A percentile compares a stretch with the other conserved stretches of the same genome.
phyloP scores from a whole-genome alignment of 352 stramenopile genomes.

The Phytophthora pinifolia region DNA sequence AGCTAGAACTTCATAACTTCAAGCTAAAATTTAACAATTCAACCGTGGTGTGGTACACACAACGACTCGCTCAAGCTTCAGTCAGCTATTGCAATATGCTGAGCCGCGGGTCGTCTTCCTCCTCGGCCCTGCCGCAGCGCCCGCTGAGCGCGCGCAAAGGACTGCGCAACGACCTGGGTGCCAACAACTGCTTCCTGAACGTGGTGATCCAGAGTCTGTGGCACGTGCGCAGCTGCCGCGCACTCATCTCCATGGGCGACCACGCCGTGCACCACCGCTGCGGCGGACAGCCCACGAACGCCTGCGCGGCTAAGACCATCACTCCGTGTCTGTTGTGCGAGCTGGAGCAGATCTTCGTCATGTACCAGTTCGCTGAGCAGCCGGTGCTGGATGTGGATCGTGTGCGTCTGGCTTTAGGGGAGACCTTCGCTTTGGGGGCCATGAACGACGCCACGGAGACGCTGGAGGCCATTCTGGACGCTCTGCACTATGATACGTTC shows the following conservation, averaged over 20 bases:
- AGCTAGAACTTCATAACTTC: too few relatives aligned
- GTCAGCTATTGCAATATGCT: constrained; percentile 1
- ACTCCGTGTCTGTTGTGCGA: constrained; percentile 76
- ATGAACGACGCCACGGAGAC: constrained; percentile 89
- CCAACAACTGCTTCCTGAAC: constrained; percentile 93
- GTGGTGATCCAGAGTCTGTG: constrained; percentile 92
- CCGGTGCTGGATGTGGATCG: constrained; percentile 73
- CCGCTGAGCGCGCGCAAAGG: constrained; percentile 71
- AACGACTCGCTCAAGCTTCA: neutral
- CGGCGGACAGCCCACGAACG: constrained; percentile 37
- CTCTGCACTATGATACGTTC: constrained; percentile 78
- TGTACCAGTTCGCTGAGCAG: constrained; percentile 85
- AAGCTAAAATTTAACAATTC: too few relatives aligned
- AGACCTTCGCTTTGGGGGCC: constrained; percentile 68
- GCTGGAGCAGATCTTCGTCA: constrained; percentile 82
- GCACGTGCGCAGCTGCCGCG: constrained; percentile 84
- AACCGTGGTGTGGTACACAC: too few relatives aligned
- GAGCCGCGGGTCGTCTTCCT: neutral
- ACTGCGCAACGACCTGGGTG: constrained; percentile 78
- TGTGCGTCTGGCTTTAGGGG: constrained; percentile 62
- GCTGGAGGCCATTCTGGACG: constrained; percentile 78
- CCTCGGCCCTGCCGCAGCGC: neutral
- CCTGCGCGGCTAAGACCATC: constrained; percentile 10
- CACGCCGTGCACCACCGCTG: constrained; percentile 76
- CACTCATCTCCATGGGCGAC: constrained; percentile 77